Evolutionary conservation across 306 rosid species (phyloP), one percentile per base, ranked within the genome.

Genomic region (Quercus alba): DNA sequence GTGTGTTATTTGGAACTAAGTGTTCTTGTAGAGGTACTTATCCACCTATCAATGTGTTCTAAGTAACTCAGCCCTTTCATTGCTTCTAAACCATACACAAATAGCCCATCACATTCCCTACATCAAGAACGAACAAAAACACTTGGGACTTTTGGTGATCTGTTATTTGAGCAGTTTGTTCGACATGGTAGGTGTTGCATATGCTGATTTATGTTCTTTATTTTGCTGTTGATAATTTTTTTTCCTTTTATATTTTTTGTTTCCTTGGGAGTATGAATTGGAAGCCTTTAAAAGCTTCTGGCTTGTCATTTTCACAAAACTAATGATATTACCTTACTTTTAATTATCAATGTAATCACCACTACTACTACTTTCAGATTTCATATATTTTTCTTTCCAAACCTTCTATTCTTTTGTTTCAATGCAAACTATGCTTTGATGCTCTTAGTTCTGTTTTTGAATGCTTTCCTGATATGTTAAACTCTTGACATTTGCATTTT

Each of bases 91-190:
- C 38, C 38, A 33, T 33, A 33, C 38, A 33, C 38, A 33, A 33
- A 33, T 1, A 33, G 38, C 38, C 38, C 6, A 33, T 33, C 6
- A 33, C 38, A 33, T 33, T 33, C 38, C 38, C 1, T 5, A 33
- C 38, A 33, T 33, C 6, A 94, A 88, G 98, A 92, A 86, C 88
- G 94, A 83, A 79, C 88, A 73, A 86, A 85, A 82, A 62, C 81
- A 23, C 92, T 92, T 28, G 98, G 86, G 61, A 85, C 64, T 84
- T 85, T 85, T 59, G 82, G 85, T 68, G 98, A 94, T 80, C 91
- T 87, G 75, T 84, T 94, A 73, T 84, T 85, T 69, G 97, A 94
- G 85, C 97, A 92, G 84, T 80, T 94, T 78, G 75, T 83, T 86
- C 92, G 97, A 82, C 94, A 92, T 81, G 97, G 98, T 94, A 92